Base-by-base conservation (phyloP, 148 eudicot genomes). In the Amaranthus hypochondriacus region DNA sequence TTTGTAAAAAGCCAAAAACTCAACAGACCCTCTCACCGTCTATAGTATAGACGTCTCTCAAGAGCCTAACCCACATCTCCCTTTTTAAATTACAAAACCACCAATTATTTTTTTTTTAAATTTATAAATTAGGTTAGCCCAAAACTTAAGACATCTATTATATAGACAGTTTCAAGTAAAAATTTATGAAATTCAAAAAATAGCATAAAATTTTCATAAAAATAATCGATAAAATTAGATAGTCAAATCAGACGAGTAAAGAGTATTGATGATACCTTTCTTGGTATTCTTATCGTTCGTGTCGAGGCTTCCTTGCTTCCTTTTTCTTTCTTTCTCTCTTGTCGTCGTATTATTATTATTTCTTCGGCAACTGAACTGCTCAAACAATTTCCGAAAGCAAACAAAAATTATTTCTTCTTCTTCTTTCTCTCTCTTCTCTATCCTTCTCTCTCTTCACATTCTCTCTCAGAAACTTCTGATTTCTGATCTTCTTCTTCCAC, bases 241-340 rank as follows among this genome's bases (percentile, higher is more conserved):
- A 56, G 10, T 14, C 4, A 10, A 18, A 56, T 11, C 8, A 56
- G 5, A 11, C 13, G 15, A 56, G 3, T 56, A 56, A 0, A 3
- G 13, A 10, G 18, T 18, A 54, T n/a, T n/a, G 12, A 65, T 50
- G 90, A 89, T 89, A 76, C 93, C 73, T 89, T 85, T 76, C 90
- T 78, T 79, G 85, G 73, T 82, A 70, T 75, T 54, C 87, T 71
- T 61, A 78, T 70, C 84, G 51, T 71, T 77, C 72, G 56, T 77
- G 71, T 89, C 80, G 75, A 13, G 61, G 63, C 74, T 69, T 72
- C 59, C 77, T 57, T 64, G 42, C 74, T 71, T 67, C 62, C 57
- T 14, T 51, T 68, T 57, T 50, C 50, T 61, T 55, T 55, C 67
- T 46, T 39, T 66, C 15, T 48, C 63, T 39, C 57, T 62, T 54